Percentiles rank a stretch among this genome's conserved stretches.
These are phyloP conservation scores for Cladosporium halotolerans DNA, from an alignment of 2,329 filamentous ascomycete species.

Conservation along the genomic window DNA sequence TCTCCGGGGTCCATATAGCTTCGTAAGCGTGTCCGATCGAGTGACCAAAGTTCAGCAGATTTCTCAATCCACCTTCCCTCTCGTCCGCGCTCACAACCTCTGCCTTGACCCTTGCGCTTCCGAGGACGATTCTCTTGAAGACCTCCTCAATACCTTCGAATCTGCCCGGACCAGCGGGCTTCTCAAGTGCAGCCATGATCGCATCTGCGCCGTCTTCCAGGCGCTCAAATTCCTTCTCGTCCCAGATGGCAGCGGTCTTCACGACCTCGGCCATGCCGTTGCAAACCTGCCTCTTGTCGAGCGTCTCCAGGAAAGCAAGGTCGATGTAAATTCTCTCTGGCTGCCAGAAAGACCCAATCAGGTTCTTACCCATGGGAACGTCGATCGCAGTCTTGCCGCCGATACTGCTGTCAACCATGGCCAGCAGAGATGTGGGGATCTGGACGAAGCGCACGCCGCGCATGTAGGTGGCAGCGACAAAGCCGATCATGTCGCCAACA, in stretches of 20 bases:
- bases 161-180: conserved; percentile 50
- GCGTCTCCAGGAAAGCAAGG: conserved; percentile 79
- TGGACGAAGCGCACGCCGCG: conserved; percentile 92
- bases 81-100: conserved; percentile 92
- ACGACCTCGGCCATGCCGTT: conserved; percentile 96
- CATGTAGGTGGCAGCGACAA: conserved; percentile 98
- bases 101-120: conserved; percentile 88
- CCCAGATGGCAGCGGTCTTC: conserved; percentile 88
- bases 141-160: conserved; percentile 58
- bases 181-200: conserved; percentile 67
- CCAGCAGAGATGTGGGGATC: conserved; percentile 86
- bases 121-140: conserved; percentile 63
- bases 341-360: conserved; percentile 96
- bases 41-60: conserved; percentile 94
- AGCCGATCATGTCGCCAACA: conserved; percentile 96
- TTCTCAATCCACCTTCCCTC: conserved; percentile 85
- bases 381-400: conserved; percentile 98
- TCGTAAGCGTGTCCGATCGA: conserved; percentile 97
- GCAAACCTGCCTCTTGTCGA: conserved; percentile 85
- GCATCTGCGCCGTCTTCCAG: conserved; percentile 74
- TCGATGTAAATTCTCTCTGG: conserved; percentile 92
- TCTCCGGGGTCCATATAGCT: conserved; percentile 88
- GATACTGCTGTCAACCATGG: conserved; percentile 98
- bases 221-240: conserved; percentile 76
- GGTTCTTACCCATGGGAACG: conserved; percentile 89